Evolutionary conservation across 164 flowering plant species (phyloP), one percentile per base, ranked within the genome.

Genomic region (Euptelea pleiosperma): DNA sequence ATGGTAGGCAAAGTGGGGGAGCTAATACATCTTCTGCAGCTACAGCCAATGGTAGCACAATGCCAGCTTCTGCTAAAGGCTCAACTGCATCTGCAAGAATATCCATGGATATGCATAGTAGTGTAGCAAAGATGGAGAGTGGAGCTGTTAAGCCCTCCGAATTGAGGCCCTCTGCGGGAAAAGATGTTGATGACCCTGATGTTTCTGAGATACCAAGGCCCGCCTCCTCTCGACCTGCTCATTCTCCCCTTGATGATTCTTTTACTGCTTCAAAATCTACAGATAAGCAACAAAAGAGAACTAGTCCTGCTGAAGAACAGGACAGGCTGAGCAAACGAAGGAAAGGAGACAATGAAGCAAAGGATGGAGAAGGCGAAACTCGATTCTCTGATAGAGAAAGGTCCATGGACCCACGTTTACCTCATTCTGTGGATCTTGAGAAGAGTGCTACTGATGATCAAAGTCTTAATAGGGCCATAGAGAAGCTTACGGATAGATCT

Each of bases 271-370:
- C 78, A 30, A 88, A 79, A 51, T 61, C 80, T 30, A 53, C 63
- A 54, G 99, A 94, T 48, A 94, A 81, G 74, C 76, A 70, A 57
- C 89, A 76, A 50, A 94, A 87, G 78, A 78, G 99, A 70, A 55
- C 74, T 8, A 84, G 77, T 66, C 84, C 93, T 55, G 70, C 74
- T 57, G 95, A 86, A 46, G 99, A 91, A 40, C 62, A 73, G 22
- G 99, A 85, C 34, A 77, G 87, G 51, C 60, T 65, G 43, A 78
- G 71, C 65, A 90, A 91, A 71, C 85, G 95, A 6, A 71, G 91
- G 63, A 94, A 82, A 66, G 89, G 87, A 5, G 99, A 93, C 21
- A n/a, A n/a, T 66, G 97, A 91, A 44, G 19, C 43, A 25, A 87
- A 82, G 65, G 95, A 90, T 61, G 41, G 61, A 3, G 97, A 91